Evolutionary conservation across 257 asterid species (phyloP).

Genomic region (Lavandula angustifolia): DNA sequence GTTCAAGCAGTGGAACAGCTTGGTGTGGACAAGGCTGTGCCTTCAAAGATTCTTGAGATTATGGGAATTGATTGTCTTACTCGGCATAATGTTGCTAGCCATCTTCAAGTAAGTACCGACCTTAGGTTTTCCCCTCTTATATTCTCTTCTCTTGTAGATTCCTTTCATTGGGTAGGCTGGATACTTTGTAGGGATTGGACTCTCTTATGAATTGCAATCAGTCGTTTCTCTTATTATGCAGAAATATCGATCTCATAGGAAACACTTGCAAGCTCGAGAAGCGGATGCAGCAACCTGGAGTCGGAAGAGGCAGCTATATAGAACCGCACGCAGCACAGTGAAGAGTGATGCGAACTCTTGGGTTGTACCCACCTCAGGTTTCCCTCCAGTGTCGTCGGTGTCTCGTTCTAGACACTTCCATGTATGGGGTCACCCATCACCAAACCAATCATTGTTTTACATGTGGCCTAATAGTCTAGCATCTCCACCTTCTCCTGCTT

Average conservation of each 20-base stretch:
- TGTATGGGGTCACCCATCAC: conserved; percentile 84
- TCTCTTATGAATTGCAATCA: background rate
- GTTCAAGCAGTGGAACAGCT: conserved; percentile 95
- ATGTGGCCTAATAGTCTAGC: conserved; percentile 70
- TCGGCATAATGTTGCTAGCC: conserved; percentile 95
- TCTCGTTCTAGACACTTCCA: conserved; percentile 78
- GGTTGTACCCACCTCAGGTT: conserved; percentile 68
- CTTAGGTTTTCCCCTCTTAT: background rate
- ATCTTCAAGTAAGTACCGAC: conserved; percentile 73
- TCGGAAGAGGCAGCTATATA: conserved; percentile 58
- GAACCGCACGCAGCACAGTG: conserved; percentile 37
- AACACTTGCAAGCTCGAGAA: conserved; percentile 76
- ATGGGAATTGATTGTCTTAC: conserved; percentile 96
- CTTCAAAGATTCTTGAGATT: conserved; percentile 87
- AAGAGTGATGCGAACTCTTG: conserved; percentile 59
- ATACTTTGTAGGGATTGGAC: background rate
- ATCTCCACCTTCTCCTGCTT: conserved; percentile 38
- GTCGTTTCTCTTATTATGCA: conserved; percentile 39
- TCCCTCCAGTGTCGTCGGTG: conserved; percentile 62
- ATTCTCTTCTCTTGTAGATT: background rate
- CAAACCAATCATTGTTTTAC: conserved; percentile 62
- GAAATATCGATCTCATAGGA: conserved; percentile 88
- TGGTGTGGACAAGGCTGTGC: conserved; percentile 98
- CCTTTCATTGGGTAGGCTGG: background rate
- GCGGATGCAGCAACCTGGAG: conserved; percentile 83